phyloP scores from a whole-genome alignment of 805 yeast species.

The Ogataea ganodermae region DNA sequence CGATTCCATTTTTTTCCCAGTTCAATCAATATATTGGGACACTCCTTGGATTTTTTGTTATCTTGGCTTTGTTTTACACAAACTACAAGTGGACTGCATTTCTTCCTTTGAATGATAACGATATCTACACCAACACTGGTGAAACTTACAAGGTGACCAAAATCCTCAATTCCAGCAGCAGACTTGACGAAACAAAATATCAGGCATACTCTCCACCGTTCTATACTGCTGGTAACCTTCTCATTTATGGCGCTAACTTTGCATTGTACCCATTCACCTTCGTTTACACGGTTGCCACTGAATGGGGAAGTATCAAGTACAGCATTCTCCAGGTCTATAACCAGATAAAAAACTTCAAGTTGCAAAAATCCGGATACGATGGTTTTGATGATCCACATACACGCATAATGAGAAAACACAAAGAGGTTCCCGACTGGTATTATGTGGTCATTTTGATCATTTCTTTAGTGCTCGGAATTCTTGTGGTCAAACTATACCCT shows the following conservation, averaged over 20 bases:
- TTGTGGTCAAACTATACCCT: slow-evolving; percentile 42
- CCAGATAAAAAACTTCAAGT: slow-evolving; percentile 38
- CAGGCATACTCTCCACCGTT: slow-evolving; percentile 63
- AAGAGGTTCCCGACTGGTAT: slow-evolving; percentile 80
- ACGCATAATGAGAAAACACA: slow-evolving; percentile 58
- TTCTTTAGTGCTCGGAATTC: slow-evolving; percentile 45
- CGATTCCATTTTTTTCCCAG: slow-evolving; percentile 56
- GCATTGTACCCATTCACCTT: slow-evolving; percentile 66
- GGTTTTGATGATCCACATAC: slow-evolving; percentile 20
- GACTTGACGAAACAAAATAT: slow-evolving; percentile 51
- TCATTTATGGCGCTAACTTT: slow-evolving; percentile 62
- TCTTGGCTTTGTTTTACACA: slow-evolving; percentile 55
- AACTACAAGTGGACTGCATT: slow-evolving; percentile 53
- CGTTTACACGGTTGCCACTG: slow-evolving; percentile 42
- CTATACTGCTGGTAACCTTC: slow-evolving; percentile 56
- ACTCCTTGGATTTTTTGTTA: slow-evolving; percentile 52
- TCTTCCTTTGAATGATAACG: slow-evolving; percentile 56
- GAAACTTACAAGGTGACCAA: slow-evolving; percentile 49
- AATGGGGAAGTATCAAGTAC: slow-evolving; percentile 12
- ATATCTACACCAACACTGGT: slow-evolving; percentile 54
- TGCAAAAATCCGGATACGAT: slow-evolving; percentile 36
- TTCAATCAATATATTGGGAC: slow-evolving; percentile 49
- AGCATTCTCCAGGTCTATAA: slow-evolving; percentile 26
- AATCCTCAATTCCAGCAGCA: slow-evolving; percentile 44
- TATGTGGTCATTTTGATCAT: slow-evolving; percentile 47